phyloP scores from a whole-genome alignment of 2,329 filamentous ascomycete genomes.

The Plectosphaerella plurivora region DNA sequence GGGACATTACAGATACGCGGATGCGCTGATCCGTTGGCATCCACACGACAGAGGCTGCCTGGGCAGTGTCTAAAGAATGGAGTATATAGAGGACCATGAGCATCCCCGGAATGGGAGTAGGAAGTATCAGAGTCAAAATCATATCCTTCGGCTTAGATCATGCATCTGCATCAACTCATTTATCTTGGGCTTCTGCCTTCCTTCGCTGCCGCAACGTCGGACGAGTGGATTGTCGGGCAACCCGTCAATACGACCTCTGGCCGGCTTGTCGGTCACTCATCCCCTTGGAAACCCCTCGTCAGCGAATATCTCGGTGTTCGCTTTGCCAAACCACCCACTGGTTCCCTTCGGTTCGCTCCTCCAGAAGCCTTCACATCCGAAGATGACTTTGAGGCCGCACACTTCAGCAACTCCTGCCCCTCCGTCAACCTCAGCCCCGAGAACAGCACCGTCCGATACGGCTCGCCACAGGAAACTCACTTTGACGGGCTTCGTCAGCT shows the following conservation, averaged over 20 bases:
- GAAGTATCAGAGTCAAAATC: no score
- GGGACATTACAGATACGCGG: no score
- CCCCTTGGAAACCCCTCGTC: neutral
- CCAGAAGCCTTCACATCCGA: conserved; percentile 5
- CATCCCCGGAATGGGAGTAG: no score
- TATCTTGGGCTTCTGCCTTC: no score
- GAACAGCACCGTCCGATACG: neutral
- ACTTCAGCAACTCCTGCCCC: conserved; percentile 1
- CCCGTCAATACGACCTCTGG: neutral
- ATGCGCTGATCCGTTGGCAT: no score
- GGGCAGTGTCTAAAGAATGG: no score
- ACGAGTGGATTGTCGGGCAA: neutral
- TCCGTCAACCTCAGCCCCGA: neutral
- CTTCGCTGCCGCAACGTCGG: no score
- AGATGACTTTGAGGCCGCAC: conserved; percentile 2
- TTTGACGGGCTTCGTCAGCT: neutral
- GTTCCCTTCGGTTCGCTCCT: conserved; percentile 43
- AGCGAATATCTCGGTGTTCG: conserved; percentile 40
- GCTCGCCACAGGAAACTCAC: neutral
- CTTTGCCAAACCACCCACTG: conserved; percentile 47
- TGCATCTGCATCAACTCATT: no score
- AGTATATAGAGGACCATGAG: no score
- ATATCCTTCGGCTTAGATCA: no score
- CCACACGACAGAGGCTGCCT: no score
- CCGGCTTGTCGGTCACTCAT: neutral